Percentiles rank a stretch among this genome's conserved stretches.
These are phyloP conservation scores for Crucibulum parvulum DNA, from an alignment of 1,284 basidiomycete species.

Conservation along the genomic window DNA sequence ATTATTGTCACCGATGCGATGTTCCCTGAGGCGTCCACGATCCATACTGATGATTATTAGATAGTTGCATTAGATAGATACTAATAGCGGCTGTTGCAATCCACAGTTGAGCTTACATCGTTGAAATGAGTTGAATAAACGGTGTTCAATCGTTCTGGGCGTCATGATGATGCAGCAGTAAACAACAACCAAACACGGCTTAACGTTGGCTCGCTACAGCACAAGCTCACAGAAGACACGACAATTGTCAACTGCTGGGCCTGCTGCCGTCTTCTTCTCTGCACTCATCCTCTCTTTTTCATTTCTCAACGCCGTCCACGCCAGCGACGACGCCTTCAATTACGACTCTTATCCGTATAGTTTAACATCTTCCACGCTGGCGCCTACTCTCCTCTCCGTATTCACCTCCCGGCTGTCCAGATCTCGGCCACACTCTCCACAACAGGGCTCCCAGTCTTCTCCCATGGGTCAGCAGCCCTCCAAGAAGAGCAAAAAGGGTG, in stretches of 20 bases:
- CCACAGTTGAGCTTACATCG: neutral
- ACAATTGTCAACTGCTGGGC: too few relatives aligned
- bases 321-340: neutral
- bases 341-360: neutral
- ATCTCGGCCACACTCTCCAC: conserved; percentile 74
- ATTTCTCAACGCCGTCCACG: neutral
- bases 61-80: too few relatives aligned
- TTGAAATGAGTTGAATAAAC: neutral
- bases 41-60: too few relatives aligned
- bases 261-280: neutral
- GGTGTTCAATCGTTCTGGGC: neutral
- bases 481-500: conserved; percentile 75
- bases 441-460: conserved; percentile 46
- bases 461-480: conserved; percentile 83
- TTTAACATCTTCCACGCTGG: conserved; percentile 60
- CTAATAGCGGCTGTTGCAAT: too few relatives aligned
- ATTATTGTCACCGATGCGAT: too few relatives aligned
- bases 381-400: conserved; percentile 79
- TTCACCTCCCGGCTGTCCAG: conserved; percentile 73
- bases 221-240: too few relatives aligned
- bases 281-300: neutral
- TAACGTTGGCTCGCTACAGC: neutral
- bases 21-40: too few relatives aligned
- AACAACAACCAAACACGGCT: conserved; percentile 37
- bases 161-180: conserved; percentile 12